Evolutionary conservation across 805 yeast genomes (phyloP).

Genomic region (Monosporozyma aerobia): DNA sequence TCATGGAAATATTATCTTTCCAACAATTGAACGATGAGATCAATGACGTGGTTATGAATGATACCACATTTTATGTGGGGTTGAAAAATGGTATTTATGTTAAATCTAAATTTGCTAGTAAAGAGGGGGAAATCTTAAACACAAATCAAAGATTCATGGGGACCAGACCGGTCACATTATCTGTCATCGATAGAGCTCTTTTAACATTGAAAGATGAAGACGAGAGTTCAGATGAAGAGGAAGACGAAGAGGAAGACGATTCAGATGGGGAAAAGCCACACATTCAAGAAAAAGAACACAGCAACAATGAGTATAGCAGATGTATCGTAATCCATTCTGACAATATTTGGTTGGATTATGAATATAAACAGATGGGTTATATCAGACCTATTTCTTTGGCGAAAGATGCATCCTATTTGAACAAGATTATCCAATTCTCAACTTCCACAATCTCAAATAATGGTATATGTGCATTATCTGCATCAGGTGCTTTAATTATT

Average conservation of each 20-base stretch:
- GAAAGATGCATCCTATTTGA: conserved; percentile 10
- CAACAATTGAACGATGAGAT: conserved; percentile 58
- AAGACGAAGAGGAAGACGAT: conserved; percentile 13
- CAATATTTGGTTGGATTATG: conserved; percentile 30
- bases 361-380: conserved; percentile 12
- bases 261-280: conserved; percentile 4
- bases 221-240: conserved; percentile 13
- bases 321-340: conserved; percentile 28
- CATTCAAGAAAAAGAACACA: not conserved
- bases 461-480: conserved; percentile 23
- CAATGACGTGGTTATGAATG: conserved; percentile 27
- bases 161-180: conserved; percentile 41
- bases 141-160: conserved; percentile 70
- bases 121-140: conserved; percentile 54
- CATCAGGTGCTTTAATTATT: conserved; percentile 21
- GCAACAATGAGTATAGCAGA: conserved; percentile 1
- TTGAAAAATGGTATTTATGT: conserved; percentile 77
- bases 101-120: conserved; percentile 41
- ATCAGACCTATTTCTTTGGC: conserved; percentile 23
- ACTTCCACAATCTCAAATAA: conserved; percentile 18
- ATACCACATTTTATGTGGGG: conserved; percentile 54
- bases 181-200: conserved; percentile 16
- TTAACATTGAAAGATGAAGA: conserved; percentile 27
- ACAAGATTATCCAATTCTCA: conserved; percentile 11
- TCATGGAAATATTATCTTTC: conserved; percentile 51